Evolutionary conservation across 306 rosid species (phyloP), one percentile per base, ranked within the genome.

Genomic region (Corylus heterophylla): DNA sequence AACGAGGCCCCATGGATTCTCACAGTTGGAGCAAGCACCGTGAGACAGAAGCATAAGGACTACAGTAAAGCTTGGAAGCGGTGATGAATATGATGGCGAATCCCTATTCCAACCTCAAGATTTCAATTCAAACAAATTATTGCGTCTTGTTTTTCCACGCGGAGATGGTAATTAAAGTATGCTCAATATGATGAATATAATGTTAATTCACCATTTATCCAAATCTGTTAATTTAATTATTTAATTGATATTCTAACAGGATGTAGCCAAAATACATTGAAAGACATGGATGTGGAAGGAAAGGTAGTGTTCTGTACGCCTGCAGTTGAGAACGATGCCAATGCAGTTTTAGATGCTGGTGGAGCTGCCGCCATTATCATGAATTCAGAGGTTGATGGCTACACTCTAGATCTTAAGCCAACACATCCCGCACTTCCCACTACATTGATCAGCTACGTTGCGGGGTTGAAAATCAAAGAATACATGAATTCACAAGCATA

Each of bases 1-100:
- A 92, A 94, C 7, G 90, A 84, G 58, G 97, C 94, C 4, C 98
- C 97, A 0, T 94, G 96, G 97, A 83, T 89, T 44, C 89, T 88
- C 79, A 85, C 87, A 0, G 89, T 88, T 3, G 91, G 89, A 52
- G 91, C 87, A 35, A 88, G 89, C 82, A 88, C 85, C 54, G 81
- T 83, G 11, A n/a, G 98, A 90, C 35, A 81, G 96, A 83, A 90
- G 77, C 35, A 84, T 90, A 18, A 74, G 71, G 62, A 91, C 89
- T 2, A 42, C 39, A 0, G 90, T 84, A 56, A 76, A 66, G 75
- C 89, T 91, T 6, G 97, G 91, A 56, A 88, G 83, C 4, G 90
- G 92, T 0, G 77, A 56, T 22, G 86, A 76, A 78, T 81, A 49
- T 63, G 79, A 85, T 3, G 93, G 97, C 0, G 83, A 88, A 80